phyloP scores from a whole-genome alignment of 345 rosid genomes.

The Gossypium anomalum region DNA sequence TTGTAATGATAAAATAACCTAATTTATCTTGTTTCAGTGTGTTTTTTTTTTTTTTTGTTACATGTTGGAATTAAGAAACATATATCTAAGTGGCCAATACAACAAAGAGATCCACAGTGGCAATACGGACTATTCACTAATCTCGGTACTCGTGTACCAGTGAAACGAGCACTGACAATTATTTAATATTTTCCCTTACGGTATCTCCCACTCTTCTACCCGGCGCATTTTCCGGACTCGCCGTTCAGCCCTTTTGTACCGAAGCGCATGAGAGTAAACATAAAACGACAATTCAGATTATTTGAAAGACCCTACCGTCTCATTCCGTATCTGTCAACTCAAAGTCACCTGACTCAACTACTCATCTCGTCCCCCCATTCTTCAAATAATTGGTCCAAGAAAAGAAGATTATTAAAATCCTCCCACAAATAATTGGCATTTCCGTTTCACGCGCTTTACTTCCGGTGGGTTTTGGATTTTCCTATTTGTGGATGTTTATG shows the following conservation, averaged over 20 bases:
- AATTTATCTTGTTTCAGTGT: too few relatives aligned
- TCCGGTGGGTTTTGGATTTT: background rate
- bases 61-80: too few relatives aligned
- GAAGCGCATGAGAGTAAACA: background rate
- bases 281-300: slow-evolving; percentile 10
- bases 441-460: slow-evolving; percentile 19
- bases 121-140: slow-evolving; percentile 17
- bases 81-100: too few relatives aligned
- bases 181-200: slow-evolving; percentile 5
- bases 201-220: background rate
- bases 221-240: background rate
- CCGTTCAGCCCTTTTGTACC: background rate
- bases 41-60: too few relatives aligned
- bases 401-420: too few relatives aligned
- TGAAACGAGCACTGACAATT: slow-evolving; percentile 14
- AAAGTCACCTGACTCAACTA: background rate
- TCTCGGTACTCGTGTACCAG: slow-evolving; percentile 24
- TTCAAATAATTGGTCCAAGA: too few relatives aligned
- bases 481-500: background rate
- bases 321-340: background rate
- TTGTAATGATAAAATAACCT: too few relatives aligned
- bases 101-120: slow-evolving; percentile 1
- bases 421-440: slow-evolving; percentile 2
- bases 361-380: too few relatives aligned
- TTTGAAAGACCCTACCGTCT: background rate